phyloP scores from a whole-genome alignment of 163 green algal species.

The Trebouxiophyceae sp. region DNA sequence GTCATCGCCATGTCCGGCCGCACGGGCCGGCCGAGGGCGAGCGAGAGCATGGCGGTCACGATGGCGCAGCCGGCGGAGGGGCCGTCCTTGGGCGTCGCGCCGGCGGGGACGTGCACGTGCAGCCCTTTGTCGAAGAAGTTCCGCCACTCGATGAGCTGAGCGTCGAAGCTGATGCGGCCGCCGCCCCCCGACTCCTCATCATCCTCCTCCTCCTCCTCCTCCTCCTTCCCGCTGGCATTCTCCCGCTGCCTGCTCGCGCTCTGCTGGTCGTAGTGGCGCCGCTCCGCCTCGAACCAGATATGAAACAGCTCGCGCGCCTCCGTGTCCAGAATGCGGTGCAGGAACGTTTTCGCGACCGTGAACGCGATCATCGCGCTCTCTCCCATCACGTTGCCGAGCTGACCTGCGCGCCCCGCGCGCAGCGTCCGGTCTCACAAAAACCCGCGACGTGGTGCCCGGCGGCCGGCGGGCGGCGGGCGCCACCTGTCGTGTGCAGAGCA shows the following conservation, averaged over 20 bases:
- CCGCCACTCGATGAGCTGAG: not conserved
- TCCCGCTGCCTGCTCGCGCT: no score
- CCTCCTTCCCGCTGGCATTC: no score
- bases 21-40: conserved; percentile 72
- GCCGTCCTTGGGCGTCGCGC: conserved; percentile 92
- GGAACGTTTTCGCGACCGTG: conserved; percentile 70
- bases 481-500: no score
- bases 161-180: no score
- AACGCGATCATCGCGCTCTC: conserved; percentile 85
- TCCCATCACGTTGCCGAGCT: conserved; percentile 95
- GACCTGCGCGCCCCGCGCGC: conserved; percentile 37
- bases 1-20: conserved; percentile 80
- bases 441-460: no score
- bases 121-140: conserved; percentile 55
- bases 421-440: not conserved
- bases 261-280: no score
- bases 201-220: no score
- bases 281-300: no score
- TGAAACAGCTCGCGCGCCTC: no score
- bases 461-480: no score
- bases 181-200: no score
- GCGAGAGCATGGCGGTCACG: conserved; percentile 85
- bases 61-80: conserved; percentile 83
- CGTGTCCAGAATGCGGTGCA: no score
- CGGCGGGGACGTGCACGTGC: conserved; percentile 92